Conservation (phyloP, 495 filamentous ascomycete species). For the Parathielavia appendiculata region DNA sequence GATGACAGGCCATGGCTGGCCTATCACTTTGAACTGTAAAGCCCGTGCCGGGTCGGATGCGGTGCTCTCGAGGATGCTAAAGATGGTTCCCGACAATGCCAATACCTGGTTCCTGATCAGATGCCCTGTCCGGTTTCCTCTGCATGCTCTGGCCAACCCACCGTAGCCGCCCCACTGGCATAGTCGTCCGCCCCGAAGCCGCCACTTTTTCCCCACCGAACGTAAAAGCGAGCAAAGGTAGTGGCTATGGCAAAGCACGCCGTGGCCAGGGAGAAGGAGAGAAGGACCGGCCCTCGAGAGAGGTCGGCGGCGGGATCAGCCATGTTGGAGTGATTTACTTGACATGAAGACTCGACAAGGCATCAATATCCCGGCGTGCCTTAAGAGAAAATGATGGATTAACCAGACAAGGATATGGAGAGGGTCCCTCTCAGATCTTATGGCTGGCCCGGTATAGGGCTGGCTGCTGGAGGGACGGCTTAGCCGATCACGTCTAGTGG, state of each 20-base stretch:
- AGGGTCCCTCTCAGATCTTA: constrained; percentile 3
- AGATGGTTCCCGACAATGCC: constrained; percentile 33
- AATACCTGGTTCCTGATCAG: constrained; percentile 23
- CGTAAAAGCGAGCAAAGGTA: constrained; percentile 33
- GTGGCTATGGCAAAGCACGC: constrained; percentile 30
- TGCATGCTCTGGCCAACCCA: constrained; percentile 13
- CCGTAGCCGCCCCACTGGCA: constrained; percentile 28
- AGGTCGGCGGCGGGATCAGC: constrained; percentile 23
- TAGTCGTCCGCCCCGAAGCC: constrained; percentile 33
- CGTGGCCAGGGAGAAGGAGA: constrained; percentile 36
- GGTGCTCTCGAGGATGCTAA: constrained; percentile 33
- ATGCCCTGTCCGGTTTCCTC: not conserved
- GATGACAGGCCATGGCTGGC: constrained; percentile 37
- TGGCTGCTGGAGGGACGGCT: constrained; percentile 9
- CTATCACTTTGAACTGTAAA: constrained; percentile 32
- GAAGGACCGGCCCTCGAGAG: constrained; percentile 36
- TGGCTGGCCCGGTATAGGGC: constrained; percentile 12
- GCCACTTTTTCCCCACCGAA: constrained; percentile 25
- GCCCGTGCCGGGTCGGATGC: constrained; percentile 23
- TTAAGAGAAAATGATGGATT: constrained; percentile 8
- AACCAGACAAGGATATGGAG: constrained; percentile 10
- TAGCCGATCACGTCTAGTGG: constrained; percentile 21
- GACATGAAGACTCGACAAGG: constrained; percentile 11
- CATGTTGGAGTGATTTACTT: constrained; percentile 21
- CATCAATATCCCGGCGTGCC: constrained; percentile 15